A percentile compares a stretch with the other conserved stretches of the same genome.
Conservation (phyloP, 2,329 filamentous ascomycete species). For the Penicillium sp. region DNA sequence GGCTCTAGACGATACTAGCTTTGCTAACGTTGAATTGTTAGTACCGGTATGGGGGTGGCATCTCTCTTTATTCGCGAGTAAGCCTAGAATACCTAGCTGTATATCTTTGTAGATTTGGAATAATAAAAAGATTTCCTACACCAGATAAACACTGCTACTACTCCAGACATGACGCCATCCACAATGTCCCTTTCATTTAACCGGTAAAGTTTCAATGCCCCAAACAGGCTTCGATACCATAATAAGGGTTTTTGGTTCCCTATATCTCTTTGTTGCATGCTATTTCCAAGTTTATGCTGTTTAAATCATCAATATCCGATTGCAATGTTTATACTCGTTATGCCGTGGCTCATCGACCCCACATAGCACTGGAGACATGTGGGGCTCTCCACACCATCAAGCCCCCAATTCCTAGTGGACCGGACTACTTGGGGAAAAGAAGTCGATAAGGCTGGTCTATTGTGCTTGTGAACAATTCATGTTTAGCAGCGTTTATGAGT, state of each 20-base stretch:
- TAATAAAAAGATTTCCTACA: too few species aligned
- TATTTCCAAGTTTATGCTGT: too few species aligned
- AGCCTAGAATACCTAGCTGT: background rate
- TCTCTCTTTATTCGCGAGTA: constrained; percentile 66
- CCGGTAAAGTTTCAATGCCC: too few species aligned
- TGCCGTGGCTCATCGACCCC: background rate
- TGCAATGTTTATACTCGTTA: too few species aligned
- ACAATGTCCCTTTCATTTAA: too few species aligned
- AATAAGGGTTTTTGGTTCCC: too few species aligned
- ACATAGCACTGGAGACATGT: background rate
- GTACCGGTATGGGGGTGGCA: constrained; percentile 77
- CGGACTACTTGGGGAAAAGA: background rate
- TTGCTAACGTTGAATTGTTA: constrained; percentile 45
- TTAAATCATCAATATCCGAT: too few species aligned
- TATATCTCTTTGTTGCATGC: too few species aligned
- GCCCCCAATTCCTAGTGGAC: background rate
- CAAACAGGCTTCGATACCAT: too few species aligned
- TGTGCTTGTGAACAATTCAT: background rate
- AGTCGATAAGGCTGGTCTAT: background rate
- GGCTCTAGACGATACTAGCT: background rate
- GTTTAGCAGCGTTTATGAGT: too few species aligned
- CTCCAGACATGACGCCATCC: too few species aligned
- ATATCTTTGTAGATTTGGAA: background rate
- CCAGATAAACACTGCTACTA: too few species aligned
- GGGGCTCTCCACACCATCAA: background rate